Evolutionary conservation across 176 grass and related monocot genomes (phyloP).

Genomic region (Carex scoparia): DNA sequence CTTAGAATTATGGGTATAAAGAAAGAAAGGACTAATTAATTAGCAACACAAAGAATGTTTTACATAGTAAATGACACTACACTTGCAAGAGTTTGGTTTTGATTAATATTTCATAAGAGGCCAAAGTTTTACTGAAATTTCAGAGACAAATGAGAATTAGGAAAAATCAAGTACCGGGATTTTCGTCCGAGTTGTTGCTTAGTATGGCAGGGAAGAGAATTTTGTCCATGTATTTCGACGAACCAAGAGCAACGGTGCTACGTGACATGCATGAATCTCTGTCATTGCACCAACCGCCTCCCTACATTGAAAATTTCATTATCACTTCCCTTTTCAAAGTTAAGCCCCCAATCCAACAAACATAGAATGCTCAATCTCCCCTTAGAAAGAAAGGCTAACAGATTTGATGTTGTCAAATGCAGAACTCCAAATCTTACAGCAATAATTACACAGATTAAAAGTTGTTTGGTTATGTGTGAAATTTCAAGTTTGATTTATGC

Average conservation of each 20-base stretch:
- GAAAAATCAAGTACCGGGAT: slow-evolving; percentile 23
- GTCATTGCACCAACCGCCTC: slow-evolving; percentile 38
- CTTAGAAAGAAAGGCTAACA: too few relatives aligned
- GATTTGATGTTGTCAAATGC: too few relatives aligned
- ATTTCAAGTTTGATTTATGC: background rate
- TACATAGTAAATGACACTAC: background rate
- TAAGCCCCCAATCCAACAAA: too few relatives aligned
- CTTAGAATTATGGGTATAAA: background rate
- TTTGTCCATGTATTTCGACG: slow-evolving; percentile 39
- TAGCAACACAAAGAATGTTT: background rate
- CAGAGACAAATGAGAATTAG: background rate
- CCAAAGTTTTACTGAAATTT: background rate
- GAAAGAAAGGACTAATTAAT: background rate
- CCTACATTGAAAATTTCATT: slow-evolving; percentile 14
- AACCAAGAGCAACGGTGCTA: slow-evolving; percentile 1
- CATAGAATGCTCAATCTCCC: too few relatives aligned
- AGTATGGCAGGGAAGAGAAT: slow-evolving; percentile 24
- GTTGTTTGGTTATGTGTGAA: background rate
- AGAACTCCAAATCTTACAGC: background rate
- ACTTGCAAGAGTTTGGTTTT: background rate
- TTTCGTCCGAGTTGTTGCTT: slow-evolving; percentile 24
- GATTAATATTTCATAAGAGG: background rate
- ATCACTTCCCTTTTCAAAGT: background rate
- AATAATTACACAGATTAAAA: background rate
- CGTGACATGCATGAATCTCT: background rate